phyloP scores from a whole-genome alignment of 306 rosid genomes.

The Glycine tomentella region DNA sequence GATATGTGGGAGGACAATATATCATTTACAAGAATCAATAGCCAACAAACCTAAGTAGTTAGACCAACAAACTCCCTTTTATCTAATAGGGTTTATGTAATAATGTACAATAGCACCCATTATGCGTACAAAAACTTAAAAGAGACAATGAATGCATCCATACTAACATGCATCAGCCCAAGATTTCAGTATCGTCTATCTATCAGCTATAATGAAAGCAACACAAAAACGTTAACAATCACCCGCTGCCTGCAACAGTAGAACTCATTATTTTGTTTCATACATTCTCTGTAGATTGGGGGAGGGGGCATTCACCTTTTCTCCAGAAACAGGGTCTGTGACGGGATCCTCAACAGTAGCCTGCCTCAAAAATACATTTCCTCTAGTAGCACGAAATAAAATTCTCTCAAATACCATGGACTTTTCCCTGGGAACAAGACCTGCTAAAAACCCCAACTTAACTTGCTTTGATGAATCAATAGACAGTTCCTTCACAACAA shows the following conservation, averaged over 20 bases:
- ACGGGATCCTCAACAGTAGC: slow-evolving; percentile 69
- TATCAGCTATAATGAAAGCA: slow-evolving; percentile 22
- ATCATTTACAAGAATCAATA: slow-evolving; percentile 20
- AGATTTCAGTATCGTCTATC: not conserved
- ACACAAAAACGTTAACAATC: slow-evolving; percentile 10
- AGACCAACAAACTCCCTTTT: slow-evolving; percentile 11
- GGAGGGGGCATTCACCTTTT: slow-evolving; percentile 66
- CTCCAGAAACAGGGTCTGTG: slow-evolving; percentile 84
- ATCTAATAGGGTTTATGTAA: slow-evolving; percentile 12
- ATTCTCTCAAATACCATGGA: slow-evolving; percentile 85
- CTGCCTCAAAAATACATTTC: slow-evolving; percentile 88
- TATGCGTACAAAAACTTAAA: slow-evolving; percentile 27
- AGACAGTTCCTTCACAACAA: slow-evolving; percentile 65
- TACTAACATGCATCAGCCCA: slow-evolving; percentile 33
- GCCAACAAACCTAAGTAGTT: slow-evolving; percentile 24
- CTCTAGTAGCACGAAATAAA: slow-evolving; percentile 90
- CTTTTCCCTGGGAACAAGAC: slow-evolving; percentile 89
- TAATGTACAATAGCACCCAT: slow-evolving; percentile 22
- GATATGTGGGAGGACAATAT: not conserved
- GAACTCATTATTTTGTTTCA: slow-evolving; percentile 31
- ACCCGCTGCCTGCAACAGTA: slow-evolving; percentile 7
- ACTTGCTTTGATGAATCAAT: slow-evolving; percentile 77
- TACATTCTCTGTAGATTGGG: slow-evolving; percentile 10
- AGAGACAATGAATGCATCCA: slow-evolving; percentile 25
- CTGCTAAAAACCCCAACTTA: slow-evolving; percentile 79